Evolutionary conservation across 495 filamentous ascomycete genomes (phyloP), one percentile per base, ranked within the genome.

Genomic region (Aspergillus olivimuriae): DNA sequence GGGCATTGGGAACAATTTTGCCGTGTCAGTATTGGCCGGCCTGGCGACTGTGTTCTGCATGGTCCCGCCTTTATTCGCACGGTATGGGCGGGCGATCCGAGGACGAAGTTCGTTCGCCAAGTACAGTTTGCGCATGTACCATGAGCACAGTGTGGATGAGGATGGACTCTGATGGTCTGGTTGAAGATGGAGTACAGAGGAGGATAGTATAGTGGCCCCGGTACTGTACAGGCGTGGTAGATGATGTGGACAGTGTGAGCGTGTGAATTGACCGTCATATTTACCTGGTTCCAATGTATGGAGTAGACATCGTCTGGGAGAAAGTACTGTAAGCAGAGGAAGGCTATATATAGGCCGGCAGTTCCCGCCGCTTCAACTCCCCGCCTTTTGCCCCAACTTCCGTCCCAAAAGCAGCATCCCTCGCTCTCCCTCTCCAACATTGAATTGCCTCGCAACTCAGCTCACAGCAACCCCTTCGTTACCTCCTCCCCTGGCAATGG

Each of bases 51-150:
- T 68, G 0, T 74, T 74, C 40, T 75, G 73, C 43, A 41, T 62
- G 1, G 62, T 65, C 5, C 73, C 73, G 2, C 60, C 68, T 7
- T 44, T 75, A 23, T 72, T 76, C 37, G 43, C 67, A 8, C 54
- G 60, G n/a, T 73, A 64, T 54, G 73, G 75, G 3, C 61, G 61
- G 55, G 39, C 42, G 15, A 62, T 79, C 14, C 47, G 75, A 26
- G 52, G 60, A 22, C 46, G 58, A 20, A 79, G 75, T 51, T 55
- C 60, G 14, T 77, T 77, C 57, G 74, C 74, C 20, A 60, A 53
- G 20, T 68, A 72, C 33, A 76, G 70, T 36, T 55, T 62, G 61
- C 48, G 60, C 37, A 63, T 71, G 26, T 65, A 69, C 41, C 43
- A 57, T 35, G 60, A 65, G 32, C 51, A 49, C 24, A 54, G 50